These are phyloP conservation scores for Cordyceps militaris DNA, from an alignment of 2,329 filamentous ascomycete species.

Conservation along the genomic window DNA sequence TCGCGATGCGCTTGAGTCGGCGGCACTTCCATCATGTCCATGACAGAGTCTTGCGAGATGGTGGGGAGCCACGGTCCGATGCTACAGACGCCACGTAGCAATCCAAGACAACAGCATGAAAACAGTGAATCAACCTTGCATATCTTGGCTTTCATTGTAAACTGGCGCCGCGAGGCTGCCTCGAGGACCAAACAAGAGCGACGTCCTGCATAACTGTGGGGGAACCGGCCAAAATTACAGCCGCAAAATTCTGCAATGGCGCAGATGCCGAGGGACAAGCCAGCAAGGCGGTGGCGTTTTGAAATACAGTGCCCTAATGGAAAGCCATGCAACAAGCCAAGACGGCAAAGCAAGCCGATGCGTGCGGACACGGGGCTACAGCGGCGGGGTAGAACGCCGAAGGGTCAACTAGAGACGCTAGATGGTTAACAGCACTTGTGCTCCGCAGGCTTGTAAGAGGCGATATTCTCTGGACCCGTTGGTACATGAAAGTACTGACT, in stretches of 20 bases:
- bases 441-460: neutral
- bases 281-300: constrained; percentile 8
- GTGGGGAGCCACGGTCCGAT: neutral
- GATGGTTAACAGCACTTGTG: neutral
- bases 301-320: neutral
- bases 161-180: neutral
- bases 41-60: neutral
- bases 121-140: neutral
- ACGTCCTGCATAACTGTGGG: neutral
- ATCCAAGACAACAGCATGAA: neutral
- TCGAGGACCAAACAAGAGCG: neutral
- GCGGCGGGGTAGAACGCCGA: neutral
- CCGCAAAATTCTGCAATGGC: neutral
- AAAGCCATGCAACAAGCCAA: constrained; percentile 9
- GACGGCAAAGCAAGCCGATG: constrained; percentile 9
- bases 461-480: neutral
- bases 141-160: neutral
- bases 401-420: constrained; percentile 1
- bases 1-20: neutral
- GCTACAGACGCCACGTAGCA: neutral
- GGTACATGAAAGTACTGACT: neutral
- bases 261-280: constrained; percentile 11
- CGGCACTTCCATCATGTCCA: neutral
- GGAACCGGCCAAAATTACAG: neutral
- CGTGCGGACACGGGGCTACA: constrained; percentile 2